phyloP scores from a whole-genome alignment of 192 early-diverging fungal species.

The Kickxella alabastrina region DNA sequence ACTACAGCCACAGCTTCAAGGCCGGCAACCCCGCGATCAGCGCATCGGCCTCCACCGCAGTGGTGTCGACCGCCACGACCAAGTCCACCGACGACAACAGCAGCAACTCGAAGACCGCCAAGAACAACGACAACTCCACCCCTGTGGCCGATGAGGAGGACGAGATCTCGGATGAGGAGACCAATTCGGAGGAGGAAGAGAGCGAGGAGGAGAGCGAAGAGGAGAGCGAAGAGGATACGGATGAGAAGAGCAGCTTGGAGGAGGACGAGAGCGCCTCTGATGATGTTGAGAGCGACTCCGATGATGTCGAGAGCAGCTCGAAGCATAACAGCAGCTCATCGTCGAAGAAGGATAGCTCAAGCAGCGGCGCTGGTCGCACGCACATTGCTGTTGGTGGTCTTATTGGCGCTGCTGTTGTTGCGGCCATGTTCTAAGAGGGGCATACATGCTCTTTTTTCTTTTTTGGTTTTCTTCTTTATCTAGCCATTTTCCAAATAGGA shows the following conservation, averaged over 20 bases:
- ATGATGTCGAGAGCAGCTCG: conserved; percentile 4
- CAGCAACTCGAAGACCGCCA: not conserved
- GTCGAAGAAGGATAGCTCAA: too few species aligned
- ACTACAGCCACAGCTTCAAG: conserved; percentile 48
- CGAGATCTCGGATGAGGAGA: not conserved
- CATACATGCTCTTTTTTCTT: not conserved
- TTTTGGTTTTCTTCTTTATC: conserved; percentile 3
- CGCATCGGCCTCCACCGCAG: not conserved
- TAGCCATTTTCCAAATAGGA: too few species aligned
- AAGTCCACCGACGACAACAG: not conserved
- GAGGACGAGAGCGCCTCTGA: conserved; percentile 4
- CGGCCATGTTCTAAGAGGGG: conserved; percentile 29
- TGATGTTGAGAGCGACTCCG: conserved; percentile 5
- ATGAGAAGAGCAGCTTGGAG: conserved; percentile 6
- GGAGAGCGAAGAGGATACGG: too few species aligned
- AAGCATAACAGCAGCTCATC: too few species aligned
- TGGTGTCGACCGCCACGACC: not conserved
- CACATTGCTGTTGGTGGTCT: conserved; percentile 13
- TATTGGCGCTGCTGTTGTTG: conserved; percentile 23
- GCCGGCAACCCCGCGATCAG: conserved; percentile 22
- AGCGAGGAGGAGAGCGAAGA: conserved; percentile 5
- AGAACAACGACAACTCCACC: not conserved
- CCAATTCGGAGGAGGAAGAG: not conserved
- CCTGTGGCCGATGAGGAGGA: conserved; percentile 3
- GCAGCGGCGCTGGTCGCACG: conserved; percentile 26